Percentiles rank a stretch among this genome's conserved stretches.
phyloP scores from a whole-genome alignment of 1,139 yeast genomes.

The Pichia sp. region DNA sequence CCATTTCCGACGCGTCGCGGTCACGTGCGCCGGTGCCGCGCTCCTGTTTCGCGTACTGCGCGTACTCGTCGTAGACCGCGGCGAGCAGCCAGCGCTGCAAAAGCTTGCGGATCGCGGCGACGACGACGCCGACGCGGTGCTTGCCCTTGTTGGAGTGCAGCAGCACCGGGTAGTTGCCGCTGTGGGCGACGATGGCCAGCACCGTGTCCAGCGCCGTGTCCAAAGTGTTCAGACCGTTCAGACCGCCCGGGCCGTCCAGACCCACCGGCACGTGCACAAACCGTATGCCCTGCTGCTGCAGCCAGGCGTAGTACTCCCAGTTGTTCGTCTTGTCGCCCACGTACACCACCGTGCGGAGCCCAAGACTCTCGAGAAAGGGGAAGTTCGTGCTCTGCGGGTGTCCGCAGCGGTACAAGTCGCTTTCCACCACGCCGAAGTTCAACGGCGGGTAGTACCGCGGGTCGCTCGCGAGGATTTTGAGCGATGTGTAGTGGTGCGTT shows the following conservation, averaged over 20 bases:
- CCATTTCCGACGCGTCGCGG: no score
- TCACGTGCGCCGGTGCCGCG: background rate
- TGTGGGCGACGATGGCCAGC: no score
- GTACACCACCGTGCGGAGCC: slow-evolving; percentile 73
- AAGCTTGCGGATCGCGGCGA: slow-evolving; percentile 78
- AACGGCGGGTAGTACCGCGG: slow-evolving; percentile 75
- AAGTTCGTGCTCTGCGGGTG: slow-evolving; percentile 87
- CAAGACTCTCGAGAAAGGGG: slow-evolving; percentile 64
- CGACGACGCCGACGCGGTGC: slow-evolving; percentile 87
- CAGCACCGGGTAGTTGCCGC: slow-evolving; percentile 75
- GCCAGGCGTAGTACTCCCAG: slow-evolving; percentile 60
- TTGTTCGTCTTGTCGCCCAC: slow-evolving; percentile 70
- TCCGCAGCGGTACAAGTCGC: slow-evolving; percentile 83
- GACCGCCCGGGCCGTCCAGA: no score
- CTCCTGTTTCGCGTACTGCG: slow-evolving; percentile 87
- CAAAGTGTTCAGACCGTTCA: no score
- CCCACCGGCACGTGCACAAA: slow-evolving; percentile 40
- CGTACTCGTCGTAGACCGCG: slow-evolving; percentile 91
- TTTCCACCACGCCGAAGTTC: slow-evolving; percentile 83
- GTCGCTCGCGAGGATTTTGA: slow-evolving; percentile 25
- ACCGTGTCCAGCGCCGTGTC: no score
- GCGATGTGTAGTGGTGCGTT: slow-evolving; percentile 30
- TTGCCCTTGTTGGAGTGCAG: slow-evolving; percentile 94
- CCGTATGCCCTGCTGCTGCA: slow-evolving; percentile 38
- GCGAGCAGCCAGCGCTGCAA: slow-evolving; percentile 92